phyloP scores from a whole-genome alignment of 257 asterid species.

The Echites panduratus region DNA sequence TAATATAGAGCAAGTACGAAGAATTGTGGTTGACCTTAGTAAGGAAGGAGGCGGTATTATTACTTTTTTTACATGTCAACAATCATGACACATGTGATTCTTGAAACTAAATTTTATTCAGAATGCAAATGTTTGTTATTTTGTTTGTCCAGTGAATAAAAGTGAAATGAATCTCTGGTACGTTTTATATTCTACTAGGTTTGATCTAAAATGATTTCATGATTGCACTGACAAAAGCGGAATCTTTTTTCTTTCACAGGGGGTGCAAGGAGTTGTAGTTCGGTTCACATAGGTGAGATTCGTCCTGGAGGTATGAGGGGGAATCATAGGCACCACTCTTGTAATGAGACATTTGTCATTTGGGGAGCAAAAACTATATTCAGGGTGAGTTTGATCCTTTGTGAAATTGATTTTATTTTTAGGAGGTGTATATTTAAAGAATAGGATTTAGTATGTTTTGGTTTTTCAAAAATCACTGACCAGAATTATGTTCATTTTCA shows the following conservation, averaged over 20 bases:
- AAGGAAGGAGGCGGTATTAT: background rate
- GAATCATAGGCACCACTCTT: constrained; percentile 82
- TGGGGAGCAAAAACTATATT: constrained; percentile 96
- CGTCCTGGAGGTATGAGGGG: constrained; percentile 75
- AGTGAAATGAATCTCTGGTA: background rate
- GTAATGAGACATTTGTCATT: constrained; percentile 82
- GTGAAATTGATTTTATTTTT: background rate
- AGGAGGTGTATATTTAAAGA: background rate
- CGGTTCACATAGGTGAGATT: constrained; percentile 81
- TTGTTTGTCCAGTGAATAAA: background rate
- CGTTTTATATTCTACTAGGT: background rate
- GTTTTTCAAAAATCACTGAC: background rate
- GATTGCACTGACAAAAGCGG: background rate
- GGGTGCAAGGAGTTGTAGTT: constrained; percentile 63
- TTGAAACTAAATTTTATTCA: background rate
- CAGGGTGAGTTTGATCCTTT: constrained; percentile 46
- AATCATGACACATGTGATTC: background rate
- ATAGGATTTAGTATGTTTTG: background rate
- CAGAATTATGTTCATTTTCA: too few relatives aligned
- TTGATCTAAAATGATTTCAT: background rate
- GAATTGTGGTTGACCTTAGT: background rate
- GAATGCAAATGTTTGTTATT: background rate
- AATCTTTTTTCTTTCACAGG: constrained; percentile 43
- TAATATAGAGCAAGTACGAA: background rate
- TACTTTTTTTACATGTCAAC: background rate